Base-by-base conservation (phyloP, 2,329 filamentous ascomycete genomes). In the Cercospora zeina region DNA sequence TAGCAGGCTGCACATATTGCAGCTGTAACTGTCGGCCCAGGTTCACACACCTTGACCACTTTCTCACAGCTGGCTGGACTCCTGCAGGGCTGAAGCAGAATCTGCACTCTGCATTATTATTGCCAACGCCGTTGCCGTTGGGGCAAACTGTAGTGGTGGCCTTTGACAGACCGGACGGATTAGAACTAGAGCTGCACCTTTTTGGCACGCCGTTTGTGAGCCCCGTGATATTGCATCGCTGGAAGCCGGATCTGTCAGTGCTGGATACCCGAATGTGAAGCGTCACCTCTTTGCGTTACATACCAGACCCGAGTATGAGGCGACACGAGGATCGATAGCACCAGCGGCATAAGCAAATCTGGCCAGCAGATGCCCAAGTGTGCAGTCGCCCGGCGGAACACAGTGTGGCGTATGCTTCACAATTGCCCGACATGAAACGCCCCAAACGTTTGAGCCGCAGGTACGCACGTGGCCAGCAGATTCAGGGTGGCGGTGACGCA, bases 401-500 rank as follows among this genome's bases (percentile, higher is more conserved):
- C 13, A 27, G 49, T 33, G 56, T 59, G 56, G 56, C 56, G 47
- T 24, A 50, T 37, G 56, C 33, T 34, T 34, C 56, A 33, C 13
- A 34, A n/a, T 58, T 31, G n/a, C 8, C 27, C 19, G 21, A 53
- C 11, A 33, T 59, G 56, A 59, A 59, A 59, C 56, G 45, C 24
- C 21, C n/a, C 56, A 59, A 42, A 34, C 34, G 56, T 59, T 53
- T 50, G 49, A 53, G 49, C 49, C n/a, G 49, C 13, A 14, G 27
- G 10, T 10, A 21, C 45, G 42, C 55, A 58, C 56, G 56, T 59
- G 47, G 33, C 31, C 13, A 19, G 45, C 24, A 36, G 56, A 59
- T 51, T 19, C 56, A 59, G 56, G 56, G 56, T 31, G 24, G 24
- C 3, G 24, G 24, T 6, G 24, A 3, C 6, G 56, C 21, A 24